These are phyloP conservation scores for Chalaropsis ovoidea DNA, from an alignment of 2,329 filamentous ascomycete genomes.

Conservation along the genomic window DNA sequence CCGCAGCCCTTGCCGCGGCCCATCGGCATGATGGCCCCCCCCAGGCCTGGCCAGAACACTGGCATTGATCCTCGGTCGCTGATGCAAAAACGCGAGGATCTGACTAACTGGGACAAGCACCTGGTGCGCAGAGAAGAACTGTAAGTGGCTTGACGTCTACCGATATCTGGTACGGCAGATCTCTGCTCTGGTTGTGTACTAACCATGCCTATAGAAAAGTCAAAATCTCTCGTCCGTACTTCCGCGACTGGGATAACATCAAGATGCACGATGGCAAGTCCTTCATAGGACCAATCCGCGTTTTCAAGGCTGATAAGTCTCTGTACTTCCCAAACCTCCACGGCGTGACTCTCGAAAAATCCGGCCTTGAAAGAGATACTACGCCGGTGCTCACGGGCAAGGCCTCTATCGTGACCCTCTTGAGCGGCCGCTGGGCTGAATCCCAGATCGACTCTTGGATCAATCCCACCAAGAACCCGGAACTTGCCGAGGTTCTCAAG, in stretches of 20 bases:
- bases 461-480: conserved; percentile 54
- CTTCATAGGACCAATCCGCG: conserved; percentile 72
- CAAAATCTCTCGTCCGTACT: conserved; percentile 79
- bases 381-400: conserved; percentile 64
- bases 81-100: conserved; percentile 63
- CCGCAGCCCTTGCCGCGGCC: conserved; percentile 57
- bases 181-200: neutral
- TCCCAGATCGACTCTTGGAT: conserved; percentile 66
- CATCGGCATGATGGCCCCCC: conserved; percentile 69
- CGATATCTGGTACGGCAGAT: too few relatives aligned
- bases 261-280: conserved; percentile 78
- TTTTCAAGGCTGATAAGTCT: conserved; percentile 72
- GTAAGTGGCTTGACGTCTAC: conserved; percentile 37
- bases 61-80: conserved; percentile 60
- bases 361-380: conserved; percentile 51
- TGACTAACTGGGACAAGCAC: conserved; percentile 78
- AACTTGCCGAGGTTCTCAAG: conserved; percentile 53
- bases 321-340: conserved; percentile 90
- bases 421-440: conserved; percentile 77
- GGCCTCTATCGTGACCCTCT: conserved; percentile 69
- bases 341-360: conserved; percentile 62
- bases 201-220: conserved; percentile 44
- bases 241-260: conserved; percentile 88
- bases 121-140: conserved; percentile 63
- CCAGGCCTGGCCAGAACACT: conserved; percentile 68